Evolutionary conservation across 495 filamentous ascomycete species (phyloP).

Genomic region (Neurospora sp.): DNA sequence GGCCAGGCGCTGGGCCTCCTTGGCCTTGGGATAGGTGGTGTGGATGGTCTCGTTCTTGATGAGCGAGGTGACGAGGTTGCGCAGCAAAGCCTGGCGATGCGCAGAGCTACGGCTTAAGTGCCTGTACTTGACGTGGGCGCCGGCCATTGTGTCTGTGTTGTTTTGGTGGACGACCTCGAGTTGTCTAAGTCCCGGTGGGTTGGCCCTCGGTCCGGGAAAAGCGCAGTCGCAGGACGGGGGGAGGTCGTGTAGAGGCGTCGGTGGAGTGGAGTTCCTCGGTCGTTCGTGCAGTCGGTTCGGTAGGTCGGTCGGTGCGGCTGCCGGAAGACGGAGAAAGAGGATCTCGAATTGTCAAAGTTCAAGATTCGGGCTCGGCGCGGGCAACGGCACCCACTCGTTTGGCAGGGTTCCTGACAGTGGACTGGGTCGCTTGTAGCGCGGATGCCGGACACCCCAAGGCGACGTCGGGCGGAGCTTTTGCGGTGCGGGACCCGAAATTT

Average conservation of each 20-base stretch:
- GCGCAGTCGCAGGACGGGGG: neutral
- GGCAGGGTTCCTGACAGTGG: neutral
- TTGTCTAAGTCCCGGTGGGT: neutral
- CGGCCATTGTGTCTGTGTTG: slow-evolving; percentile 54
- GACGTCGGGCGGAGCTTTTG: neutral
- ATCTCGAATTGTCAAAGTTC: neutral
- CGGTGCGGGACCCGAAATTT: neutral
- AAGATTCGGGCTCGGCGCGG: neutral
- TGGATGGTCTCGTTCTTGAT: slow-evolving; percentile 85
- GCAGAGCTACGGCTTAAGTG: slow-evolving; percentile 73
- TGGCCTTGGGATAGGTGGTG: slow-evolving; percentile 93
- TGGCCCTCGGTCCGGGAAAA: neutral
- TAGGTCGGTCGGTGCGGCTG: neutral
- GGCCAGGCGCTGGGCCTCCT: slow-evolving; percentile 86
- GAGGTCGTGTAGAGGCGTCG: neutral
- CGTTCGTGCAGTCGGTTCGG: neutral
- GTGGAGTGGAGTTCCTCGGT: neutral
- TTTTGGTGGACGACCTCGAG: neutral
- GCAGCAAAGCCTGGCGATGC: slow-evolving; percentile 85
- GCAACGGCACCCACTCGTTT: neutral
- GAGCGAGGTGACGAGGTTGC: slow-evolving; percentile 93
- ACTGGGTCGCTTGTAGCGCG: neutral
- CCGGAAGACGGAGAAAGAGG: neutral
- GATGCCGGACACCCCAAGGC: neutral
- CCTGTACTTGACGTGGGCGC: slow-evolving; percentile 74